phyloP scores from a whole-genome alignment of 805 yeast genomes.

The Tetrapisispora nanseiensis region DNA sequence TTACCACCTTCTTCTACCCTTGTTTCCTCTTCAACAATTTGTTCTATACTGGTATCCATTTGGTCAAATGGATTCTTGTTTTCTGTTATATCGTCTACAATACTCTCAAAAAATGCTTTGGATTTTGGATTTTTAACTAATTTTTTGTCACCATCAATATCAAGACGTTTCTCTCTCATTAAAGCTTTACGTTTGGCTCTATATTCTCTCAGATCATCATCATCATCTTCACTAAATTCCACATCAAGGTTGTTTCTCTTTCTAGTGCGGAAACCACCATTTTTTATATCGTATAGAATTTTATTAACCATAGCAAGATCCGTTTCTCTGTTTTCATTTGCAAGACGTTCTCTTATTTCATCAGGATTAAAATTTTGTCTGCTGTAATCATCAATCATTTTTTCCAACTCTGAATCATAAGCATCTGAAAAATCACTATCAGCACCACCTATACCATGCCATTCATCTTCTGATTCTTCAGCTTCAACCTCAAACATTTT shows the following conservation, averaged over 20 bases:
- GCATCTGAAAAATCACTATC: constrained; percentile 45
- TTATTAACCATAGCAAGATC: constrained; percentile 58
- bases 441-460: constrained; percentile 70
- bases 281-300: constrained; percentile 60
- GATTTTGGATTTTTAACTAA: constrained; percentile 46
- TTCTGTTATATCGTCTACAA: constrained; percentile 39
- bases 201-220: constrained; percentile 36
- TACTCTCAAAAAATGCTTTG: constrained; percentile 57
- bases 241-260: constrained; percentile 46
- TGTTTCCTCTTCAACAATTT: constrained; percentile 10
- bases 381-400: constrained; percentile 63
- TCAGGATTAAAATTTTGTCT: constrained; percentile 47
- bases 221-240: constrained; percentile 70
- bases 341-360: constrained; percentile 46
- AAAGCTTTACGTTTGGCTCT: constrained; percentile 36
- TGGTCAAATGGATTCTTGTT: constrained; percentile 27
- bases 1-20: constrained; percentile 25
- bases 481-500: constrained; percentile 72
- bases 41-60: constrained; percentile 15
- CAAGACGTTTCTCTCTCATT: constrained; percentile 41
- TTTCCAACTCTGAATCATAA: constrained; percentile 68
- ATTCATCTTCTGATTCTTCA: constrained; percentile 83
- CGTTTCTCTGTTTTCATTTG: constrained; percentile 48
- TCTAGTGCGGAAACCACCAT: constrained; percentile 57
- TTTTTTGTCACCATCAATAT: constrained; percentile 32